These are phyloP conservation scores for Calonectria ilicicola DNA, from an alignment of 2,329 filamentous ascomycete species.

Conservation along the genomic window DNA sequence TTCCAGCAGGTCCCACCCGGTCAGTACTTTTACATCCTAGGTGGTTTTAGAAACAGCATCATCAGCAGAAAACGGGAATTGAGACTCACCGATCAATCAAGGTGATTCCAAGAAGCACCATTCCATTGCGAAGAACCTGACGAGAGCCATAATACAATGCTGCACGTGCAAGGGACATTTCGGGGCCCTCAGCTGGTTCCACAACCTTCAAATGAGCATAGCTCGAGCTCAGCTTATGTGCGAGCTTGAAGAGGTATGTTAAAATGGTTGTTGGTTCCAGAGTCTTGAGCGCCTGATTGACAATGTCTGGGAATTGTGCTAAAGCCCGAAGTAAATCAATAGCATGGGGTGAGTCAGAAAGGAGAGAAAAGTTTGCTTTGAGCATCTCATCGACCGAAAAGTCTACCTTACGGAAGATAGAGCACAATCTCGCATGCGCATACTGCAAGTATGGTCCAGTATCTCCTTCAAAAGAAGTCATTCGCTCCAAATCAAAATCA, in stretches of 20 bases:
- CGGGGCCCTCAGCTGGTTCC: conserved; percentile 70
- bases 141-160: conserved; percentile 72
- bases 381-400: conserved; percentile 29
- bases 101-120: conserved; percentile 70
- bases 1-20: no score
- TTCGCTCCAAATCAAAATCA: conserved; percentile 76
- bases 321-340: conserved; percentile 72
- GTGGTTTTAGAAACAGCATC: not conserved
- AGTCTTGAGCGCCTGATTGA: conserved; percentile 71
- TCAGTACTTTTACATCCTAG: not conserved
- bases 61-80: not conserved
- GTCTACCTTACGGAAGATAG: conserved; percentile 46
- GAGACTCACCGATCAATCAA: conserved; percentile 26
- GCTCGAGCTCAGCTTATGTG: conserved; percentile 77
- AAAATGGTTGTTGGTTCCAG: conserved; percentile 75
- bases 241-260: conserved; percentile 82
- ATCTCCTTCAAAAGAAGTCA: conserved; percentile 80
- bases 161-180: conserved; percentile 69
- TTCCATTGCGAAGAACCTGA: conserved; percentile 74
- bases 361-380: conserved; percentile 40
- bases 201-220: conserved; percentile 82
- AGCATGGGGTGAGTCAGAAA: conserved; percentile 47
- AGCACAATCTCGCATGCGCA: conserved; percentile 72
- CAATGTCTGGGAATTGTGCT: conserved; percentile 74
- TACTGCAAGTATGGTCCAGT: conserved; percentile 82